Base-by-base conservation (phyloP, 306 rosid genomes). In the Glycine latifolia region DNA sequence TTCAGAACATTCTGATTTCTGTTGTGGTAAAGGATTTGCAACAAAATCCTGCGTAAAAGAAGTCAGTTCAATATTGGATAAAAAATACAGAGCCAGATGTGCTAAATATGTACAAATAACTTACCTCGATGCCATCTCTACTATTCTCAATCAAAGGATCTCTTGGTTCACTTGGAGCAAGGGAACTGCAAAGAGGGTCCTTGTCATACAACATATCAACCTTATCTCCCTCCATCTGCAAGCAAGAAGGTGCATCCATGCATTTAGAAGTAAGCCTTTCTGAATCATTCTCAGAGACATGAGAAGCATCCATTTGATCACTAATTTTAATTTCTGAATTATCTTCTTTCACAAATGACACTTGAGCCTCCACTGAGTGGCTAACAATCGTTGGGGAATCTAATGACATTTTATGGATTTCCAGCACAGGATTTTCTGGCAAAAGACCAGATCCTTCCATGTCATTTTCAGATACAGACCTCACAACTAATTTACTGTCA, bases 281-380 rank as follows among this genome's bases (percentile, higher is more conserved):
- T 4, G 58, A 35, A 77, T 78, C 82, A 77, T 74, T 79, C 75
- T 12, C 71, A 59, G 65, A 60, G 53, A 33, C 71, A 67, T 26
- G 75, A 54, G 76, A 61, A 62, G 58, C 77, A 62, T 61, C 76
- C 55, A 81, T 68, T 84, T 73, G 82, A 76, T 80, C 81, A 80
- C 71, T 50, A 76, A 50, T 58, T 76, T 77, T 73, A 66, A 66
- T 50, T 66, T 56, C 80, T 1, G 54, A 55, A 10, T 14, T 43
- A 50, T 61, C 75, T 17, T n/a, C 78, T 72, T 83, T 59, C 31
- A 76, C 66, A 9, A 26, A 75, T 7, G 20, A 72, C 31, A 46
- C 49, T 10, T n/a, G 83, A 77, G 33, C 67, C 80, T 85, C 85
- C 71, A 46, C 49, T 63, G 77, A 71, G 8, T 71, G 73, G 37